Base-by-base conservation (phyloP, 2,329 filamentous ascomycete genomes). In the Phoma herbarum region DNA sequence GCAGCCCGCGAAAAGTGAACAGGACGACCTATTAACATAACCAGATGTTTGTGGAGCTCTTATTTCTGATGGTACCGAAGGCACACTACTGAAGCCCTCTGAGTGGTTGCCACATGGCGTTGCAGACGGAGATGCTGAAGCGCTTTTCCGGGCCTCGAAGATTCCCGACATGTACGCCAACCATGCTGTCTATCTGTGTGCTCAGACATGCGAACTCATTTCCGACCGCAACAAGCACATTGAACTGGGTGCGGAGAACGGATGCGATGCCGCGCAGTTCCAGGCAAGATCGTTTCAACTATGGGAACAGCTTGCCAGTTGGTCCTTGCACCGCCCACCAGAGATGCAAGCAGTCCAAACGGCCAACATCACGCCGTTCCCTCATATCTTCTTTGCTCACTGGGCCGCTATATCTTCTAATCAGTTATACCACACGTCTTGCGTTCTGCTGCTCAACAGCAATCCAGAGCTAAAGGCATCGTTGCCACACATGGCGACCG, bases 401-500 rank as follows among this genome's bases (percentile, higher is more conserved):
- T 35, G 31, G 31, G 31, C 31, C 31, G 31, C 31, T n/a, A 35
- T 35, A 35, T 35, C 31, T n/a, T 35, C 31, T 35, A 35, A 35
- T 16, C 31, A 35, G 11, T 16, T 35, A n/a, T 35, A 35, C 8
- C 31, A 35, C 31, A 35, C 31, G 9, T 35, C 31, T n/a, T 35
- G 31, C 5, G 31, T 35, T 35, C 16, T 35, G 31, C 16, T 35
- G 16, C 31, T 35, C 16, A 35, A 35, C 31, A 35, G 31, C 31
- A 18, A 35, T 35, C 14, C 31, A n/a, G 31, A 35, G 11, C n/a
- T 35, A 16, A 35, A 8, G 31, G 31, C 31, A n/a, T 35, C 31
- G 7, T 35, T 18, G n/a, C 31, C 31, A 35, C 73, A 23, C 77
- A 44, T 72, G 60, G 71, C 59, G 28, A 71, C 62, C 0, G 69